Evolutionary conservation across 306 rosid species (phyloP), one percentile per base, ranked within the genome.

Genomic region (Quercus variabilis): DNA sequence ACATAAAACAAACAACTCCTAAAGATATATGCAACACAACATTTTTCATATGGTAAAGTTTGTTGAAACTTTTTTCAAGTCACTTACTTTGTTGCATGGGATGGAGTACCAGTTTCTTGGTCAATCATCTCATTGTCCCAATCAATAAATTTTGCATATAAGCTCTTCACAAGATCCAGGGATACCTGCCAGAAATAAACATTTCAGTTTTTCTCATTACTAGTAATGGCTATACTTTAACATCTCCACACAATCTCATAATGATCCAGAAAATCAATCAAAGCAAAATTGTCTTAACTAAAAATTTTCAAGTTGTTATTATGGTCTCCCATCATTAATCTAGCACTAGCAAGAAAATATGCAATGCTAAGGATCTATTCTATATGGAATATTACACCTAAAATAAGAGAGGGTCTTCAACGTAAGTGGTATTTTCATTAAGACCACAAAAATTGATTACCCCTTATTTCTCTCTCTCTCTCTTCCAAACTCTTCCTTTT

Each of bases 121-220:
- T 95, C 99, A 82, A 91, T 74, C 97, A 95, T 95, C 77, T 89
- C 80, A 80, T 73, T 69, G 83, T 95, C 99, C 99, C 99, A 95
- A 85, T 95, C 99, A 84, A 95, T 95, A 83, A 95, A 95, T 82
- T 95, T 95, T 73, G 99, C 99, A 70, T 95, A 95, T 79, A 95
- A 82, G 85, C 99, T 88, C 92, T 95, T 95, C 82, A 95, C 93
- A 81, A 95, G 89, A 83, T 95, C 99, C 33, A 95, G 93, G 79
- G 99, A 95, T 79, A 95, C 99, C 99, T 95, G 86, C 74, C 82
- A 83, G 81, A 85, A 49, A 83, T 60, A 80, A 71, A 56, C 62
- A 55, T 63, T 79, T 73, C 84, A 76, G 68, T 31, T 69, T 21
- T 71, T 74, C 80, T 76, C 76, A 77, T 71, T 59, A 33, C 76